Conservation (phyloP, 129 eudicot species). For the Lactuca sativa region DNA sequence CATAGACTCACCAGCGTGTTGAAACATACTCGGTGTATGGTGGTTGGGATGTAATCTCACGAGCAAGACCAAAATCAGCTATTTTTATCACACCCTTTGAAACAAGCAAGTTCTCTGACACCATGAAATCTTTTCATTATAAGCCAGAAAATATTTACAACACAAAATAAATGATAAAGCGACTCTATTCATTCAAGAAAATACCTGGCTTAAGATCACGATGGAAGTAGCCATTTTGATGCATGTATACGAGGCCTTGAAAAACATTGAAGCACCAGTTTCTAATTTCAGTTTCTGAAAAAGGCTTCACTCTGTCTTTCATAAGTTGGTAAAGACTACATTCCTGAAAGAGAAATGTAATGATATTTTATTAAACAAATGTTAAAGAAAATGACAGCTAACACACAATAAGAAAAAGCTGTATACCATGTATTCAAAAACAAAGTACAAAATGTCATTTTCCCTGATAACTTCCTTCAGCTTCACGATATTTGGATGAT, state of each 20-base stretch:
- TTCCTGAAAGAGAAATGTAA: conserved; percentile 43
- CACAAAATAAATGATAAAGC: neutral
- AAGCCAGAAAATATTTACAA: neutral
- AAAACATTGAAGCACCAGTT: conserved; percentile 89
- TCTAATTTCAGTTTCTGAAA: conserved; percentile 72
- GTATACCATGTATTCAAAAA: conserved; percentile 84
- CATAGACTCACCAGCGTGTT: conserved; percentile 78
- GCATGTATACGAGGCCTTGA: conserved; percentile 89
- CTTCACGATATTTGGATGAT: conserved; percentile 86
- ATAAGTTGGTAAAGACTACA: conserved; percentile 82
- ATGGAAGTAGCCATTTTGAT: conserved; percentile 85
- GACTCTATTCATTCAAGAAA: neutral
- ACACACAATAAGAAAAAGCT: conserved; percentile 10
- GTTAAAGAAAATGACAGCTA: neutral
- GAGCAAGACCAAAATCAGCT: conserved; percentile 99
- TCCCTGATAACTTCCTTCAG: conserved; percentile 93
- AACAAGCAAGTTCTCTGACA: conserved; percentile 78
- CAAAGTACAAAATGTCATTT: conserved; percentile 71
- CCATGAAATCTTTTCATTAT: conserved; percentile 11
- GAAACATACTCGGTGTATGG: conserved; percentile 95
- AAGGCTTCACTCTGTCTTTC: conserved; percentile 64
- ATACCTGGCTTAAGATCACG: conserved; percentile 96
- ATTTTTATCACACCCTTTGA: conserved; percentile 68
- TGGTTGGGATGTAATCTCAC: conserved; percentile 78
- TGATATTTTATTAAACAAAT: neutral